Evolutionary conservation across 1,139 yeast species (phyloP).

Genomic region (Pneumocystis wakefieldiae): DNA sequence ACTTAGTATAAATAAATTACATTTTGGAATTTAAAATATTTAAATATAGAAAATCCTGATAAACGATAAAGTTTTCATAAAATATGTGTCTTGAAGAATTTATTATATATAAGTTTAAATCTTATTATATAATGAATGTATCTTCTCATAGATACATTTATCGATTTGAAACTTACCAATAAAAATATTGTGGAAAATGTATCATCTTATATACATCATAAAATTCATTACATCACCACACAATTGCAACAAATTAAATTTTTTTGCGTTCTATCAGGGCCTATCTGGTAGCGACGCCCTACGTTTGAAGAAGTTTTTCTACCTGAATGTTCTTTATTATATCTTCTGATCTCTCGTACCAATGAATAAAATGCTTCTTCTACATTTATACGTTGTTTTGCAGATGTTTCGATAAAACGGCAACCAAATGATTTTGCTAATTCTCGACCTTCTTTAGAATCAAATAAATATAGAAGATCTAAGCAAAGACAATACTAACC

Average conservation of each 20-base stretch:
- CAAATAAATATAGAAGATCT: conserved; percentile 29
- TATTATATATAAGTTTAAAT: background rate
- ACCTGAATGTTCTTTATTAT: conserved; percentile 22
- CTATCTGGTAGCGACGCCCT: conserved; percentile 15
- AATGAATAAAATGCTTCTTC: conserved; percentile 78
- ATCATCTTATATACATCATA: background rate
- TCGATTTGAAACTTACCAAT: background rate
- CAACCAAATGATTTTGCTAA: conserved; percentile 58
- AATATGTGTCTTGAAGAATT: background rate
- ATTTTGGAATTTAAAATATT: background rate
- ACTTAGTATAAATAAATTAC: background rate
- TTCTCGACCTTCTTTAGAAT: conserved; percentile 65
- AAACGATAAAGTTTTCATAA: background rate
- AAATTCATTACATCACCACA: background rate
- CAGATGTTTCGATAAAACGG: conserved; percentile 82
- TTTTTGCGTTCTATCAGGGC: background rate
- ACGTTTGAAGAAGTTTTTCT: conserved; percentile 17
- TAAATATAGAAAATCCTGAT: background rate
- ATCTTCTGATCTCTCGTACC: conserved; percentile 47
- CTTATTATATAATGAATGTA: background rate
- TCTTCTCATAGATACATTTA: background rate
- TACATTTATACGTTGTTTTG: conserved; percentile 83
- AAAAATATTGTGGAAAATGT: background rate
- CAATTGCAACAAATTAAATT: background rate
- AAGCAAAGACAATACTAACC: conserved; percentile 30